phyloP scores from a whole-genome alignment of 495 filamentous ascomycete species.

The Hyaloscypha variabilis region DNA sequence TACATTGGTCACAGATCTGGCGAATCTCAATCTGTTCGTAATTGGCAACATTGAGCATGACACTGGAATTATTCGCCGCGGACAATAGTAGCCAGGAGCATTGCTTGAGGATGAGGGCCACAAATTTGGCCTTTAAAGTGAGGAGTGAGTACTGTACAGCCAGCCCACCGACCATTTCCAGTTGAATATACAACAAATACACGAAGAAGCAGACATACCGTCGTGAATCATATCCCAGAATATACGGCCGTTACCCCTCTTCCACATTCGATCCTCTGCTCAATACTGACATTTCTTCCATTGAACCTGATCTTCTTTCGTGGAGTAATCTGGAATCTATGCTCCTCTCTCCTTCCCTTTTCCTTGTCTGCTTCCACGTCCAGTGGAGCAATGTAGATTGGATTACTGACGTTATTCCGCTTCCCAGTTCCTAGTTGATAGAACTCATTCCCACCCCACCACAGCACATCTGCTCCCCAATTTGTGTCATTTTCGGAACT shows the following conservation, averaged over 20 bases:
- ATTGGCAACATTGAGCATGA: background rate
- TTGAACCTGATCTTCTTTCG: constrained; percentile 65
- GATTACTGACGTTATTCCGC: constrained; percentile 73
- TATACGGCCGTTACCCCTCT: constrained; percentile 84
- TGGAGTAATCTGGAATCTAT: constrained; percentile 87
- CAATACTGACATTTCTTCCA: constrained; percentile 68
- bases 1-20: background rate
- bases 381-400: constrained; percentile 78
- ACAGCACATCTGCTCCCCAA: constrained; percentile 83
- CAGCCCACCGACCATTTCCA: constrained; percentile 5
- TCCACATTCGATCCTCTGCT: constrained; percentile 90
- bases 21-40: background rate
- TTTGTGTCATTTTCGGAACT: constrained; percentile 67
- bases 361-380: constrained; percentile 47
- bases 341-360: constrained; percentile 59
- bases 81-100: background rate
- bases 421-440: constrained; percentile 93
- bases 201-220: background rate
- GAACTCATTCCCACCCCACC: constrained; percentile 93
- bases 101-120: background rate
- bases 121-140: constrained; percentile 1
- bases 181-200: constrained; percentile 18
- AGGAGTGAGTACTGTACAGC: constrained; percentile 13
- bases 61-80: background rate
- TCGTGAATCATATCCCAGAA: constrained; percentile 39